Conservation (phyloP, 495 filamentous ascomycete species). For the Lindgomyces ingoldianus region DNA sequence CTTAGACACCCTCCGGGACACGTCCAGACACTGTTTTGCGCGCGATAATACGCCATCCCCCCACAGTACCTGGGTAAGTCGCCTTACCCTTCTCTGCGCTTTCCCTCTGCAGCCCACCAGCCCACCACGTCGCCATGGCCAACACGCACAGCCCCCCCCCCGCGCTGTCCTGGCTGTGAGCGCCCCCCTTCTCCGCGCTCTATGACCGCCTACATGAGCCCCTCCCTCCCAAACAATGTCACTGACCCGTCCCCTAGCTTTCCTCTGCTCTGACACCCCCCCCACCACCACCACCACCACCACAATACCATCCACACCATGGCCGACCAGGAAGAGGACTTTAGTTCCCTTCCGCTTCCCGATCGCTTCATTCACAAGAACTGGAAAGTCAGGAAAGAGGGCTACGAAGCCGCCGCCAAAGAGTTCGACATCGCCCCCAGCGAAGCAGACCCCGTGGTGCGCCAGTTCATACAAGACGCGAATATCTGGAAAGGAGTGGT, state of each 20-base stretch:
- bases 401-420: constrained; percentile 89
- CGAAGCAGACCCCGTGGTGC: constrained; percentile 83
- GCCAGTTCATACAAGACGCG: constrained; percentile 81
- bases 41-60: background rate
- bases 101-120: background rate
- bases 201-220: too few species aligned
- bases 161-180: background rate
- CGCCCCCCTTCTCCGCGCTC: background rate
- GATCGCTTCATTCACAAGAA: constrained; percentile 91
- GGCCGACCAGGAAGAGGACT: constrained; percentile 79
- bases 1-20: background rate
- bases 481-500: constrained; percentile 89
- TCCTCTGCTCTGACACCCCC: constrained; percentile 12
- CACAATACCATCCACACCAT: constrained; percentile 45
- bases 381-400: constrained; percentile 96
- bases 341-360: constrained; percentile 73
- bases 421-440: constrained; percentile 82
- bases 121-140: too few species aligned
- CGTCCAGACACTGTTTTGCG: background rate
- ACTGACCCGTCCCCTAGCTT: constrained; percentile 26
- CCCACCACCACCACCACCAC: background rate
- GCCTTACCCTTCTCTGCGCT: background rate
- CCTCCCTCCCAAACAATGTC: constrained; percentile 4
- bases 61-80: constrained; percentile 6
- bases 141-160: background rate